These are phyloP conservation scores for Phytopythium mirpurense DNA, from an alignment of 352 stramenopile genomes.

Conservation along the genomic window DNA sequence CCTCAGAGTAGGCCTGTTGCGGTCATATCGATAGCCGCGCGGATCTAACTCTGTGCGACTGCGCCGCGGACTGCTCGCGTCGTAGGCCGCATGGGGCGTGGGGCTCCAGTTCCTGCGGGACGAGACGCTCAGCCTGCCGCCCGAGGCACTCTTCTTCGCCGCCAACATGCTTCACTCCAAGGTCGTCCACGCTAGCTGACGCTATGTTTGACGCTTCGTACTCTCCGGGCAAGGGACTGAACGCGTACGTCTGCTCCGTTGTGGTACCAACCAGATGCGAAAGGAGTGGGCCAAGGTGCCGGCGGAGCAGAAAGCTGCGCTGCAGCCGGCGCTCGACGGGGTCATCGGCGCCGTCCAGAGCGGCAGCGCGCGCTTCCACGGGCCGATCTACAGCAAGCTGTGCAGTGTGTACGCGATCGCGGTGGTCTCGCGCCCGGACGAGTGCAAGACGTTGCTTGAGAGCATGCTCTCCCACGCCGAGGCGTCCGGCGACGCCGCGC, in stretches of 20 bases:
- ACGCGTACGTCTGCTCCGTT: too few species aligned
- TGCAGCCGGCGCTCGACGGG: conserved; percentile 29
- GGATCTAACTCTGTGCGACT: too few species aligned
- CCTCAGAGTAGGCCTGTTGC: too few species aligned
- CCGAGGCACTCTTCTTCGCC: conserved; percentile 64
- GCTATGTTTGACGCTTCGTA: too few species aligned
- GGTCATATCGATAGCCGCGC: too few species aligned
- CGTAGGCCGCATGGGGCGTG: conserved; percentile 40
- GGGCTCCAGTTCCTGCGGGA: conserved; percentile 47
- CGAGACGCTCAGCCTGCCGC: conserved; percentile 30
- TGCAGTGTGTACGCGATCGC: conserved; percentile 52
- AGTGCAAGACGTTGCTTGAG: conserved; percentile 39
- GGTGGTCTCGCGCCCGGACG: conserved; percentile 45
- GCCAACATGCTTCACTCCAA: conserved; percentile 76
- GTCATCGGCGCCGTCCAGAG: conserved; percentile 32
- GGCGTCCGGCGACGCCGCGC: conserved; percentile 18
- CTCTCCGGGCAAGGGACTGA: background rate
- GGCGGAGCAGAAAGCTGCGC: conserved; percentile 22
- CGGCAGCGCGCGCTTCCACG: conserved; percentile 17
- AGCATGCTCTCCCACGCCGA: conserved; percentile 21
- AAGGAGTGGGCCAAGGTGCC: conserved; percentile 56
- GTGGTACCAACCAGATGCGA: conserved; percentile 26
- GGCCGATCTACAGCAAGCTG: conserved; percentile 49
- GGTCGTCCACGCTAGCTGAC: conserved; percentile 8
- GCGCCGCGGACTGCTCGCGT: background rate